Base-by-base conservation (phyloP, 805 yeast species). In the Tetrapisispora namnaoensis region DNA sequence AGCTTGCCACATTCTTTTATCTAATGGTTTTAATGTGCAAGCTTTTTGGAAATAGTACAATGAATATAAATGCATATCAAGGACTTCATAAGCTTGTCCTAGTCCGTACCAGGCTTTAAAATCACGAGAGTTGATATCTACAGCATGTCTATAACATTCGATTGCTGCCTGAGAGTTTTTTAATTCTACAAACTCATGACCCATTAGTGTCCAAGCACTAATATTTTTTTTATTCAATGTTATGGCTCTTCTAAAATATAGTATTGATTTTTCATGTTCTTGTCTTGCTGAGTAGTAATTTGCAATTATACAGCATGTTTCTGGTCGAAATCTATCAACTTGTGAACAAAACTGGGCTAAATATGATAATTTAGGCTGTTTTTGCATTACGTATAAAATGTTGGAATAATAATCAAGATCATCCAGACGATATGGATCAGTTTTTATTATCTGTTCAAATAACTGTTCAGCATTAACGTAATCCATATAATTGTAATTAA, bases 81-180 rank as follows among this genome's bases (percentile, higher is more conserved):
- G 70, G 11, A 93, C 95, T 65, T 93, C 99, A 63, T 93, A 93
- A 1, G 98, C 98, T 67, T 93, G 98, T 0, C 99, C 99, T 46
- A 93, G 71, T 1, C 99, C 99, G 65, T 91, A 93, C 99, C 99
- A 93, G 0, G 98, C 98, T 46, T 96, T 73, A 64, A 86, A 95
- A 63, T 93, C 99, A 60, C 85, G 83, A 42, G 81, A 77, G 60
- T 86, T 87, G 2, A 90, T 82, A 62, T 89, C 96, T 1, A 90
- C 91, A 0, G 98, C 99, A 41, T 95, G 71, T 55, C 98, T 70
- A 62, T 93, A 93, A 50, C 95, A 82, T 70, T 91, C 97, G 48
- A 93, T 93, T 1, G 99, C 99, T 1, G 98, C 98, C 66, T 93
- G 96, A 1, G 96, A 84, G 67, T 93, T 93, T 61, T 91, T 90